Conservation (phyloP, 805 yeast species). For the Jamesozyma hellenica region DNA sequence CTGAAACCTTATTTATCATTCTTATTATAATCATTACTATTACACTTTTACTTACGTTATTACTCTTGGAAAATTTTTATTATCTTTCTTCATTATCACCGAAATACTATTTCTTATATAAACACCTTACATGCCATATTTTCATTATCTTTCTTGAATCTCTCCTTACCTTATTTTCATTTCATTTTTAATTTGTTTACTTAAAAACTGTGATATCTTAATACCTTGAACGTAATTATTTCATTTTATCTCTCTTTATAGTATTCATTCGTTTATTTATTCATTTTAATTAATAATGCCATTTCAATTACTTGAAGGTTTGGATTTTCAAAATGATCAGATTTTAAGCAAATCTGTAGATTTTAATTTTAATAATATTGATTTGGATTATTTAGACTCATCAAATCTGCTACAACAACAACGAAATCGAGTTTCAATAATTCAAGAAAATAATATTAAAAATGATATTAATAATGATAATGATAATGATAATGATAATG, state of each 20-base stretch:
- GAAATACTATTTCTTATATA: too few relatives aligned
- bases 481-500: neutral
- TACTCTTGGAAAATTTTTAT: too few relatives aligned
- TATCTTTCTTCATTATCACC: too few relatives aligned
- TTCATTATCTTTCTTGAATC: too few relatives aligned
- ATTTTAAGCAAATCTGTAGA: neutral
- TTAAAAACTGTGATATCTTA: too few relatives aligned
- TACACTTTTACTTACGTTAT: too few relatives aligned
- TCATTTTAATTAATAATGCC: neutral
- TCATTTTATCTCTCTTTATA: neutral
- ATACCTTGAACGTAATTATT: neutral
- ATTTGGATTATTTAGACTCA: neutral
- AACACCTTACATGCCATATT: too few relatives aligned
- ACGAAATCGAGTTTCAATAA: too few relatives aligned
- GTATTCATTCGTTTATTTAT: neutral
- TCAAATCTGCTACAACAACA: neutral
- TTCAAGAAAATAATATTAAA: neutral
- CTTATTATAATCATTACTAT: too few relatives aligned
- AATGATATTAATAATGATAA: neutral
- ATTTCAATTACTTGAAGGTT: slow-evolving; percentile 3
- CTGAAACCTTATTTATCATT: too few relatives aligned
- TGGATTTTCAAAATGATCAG: slow-evolving; percentile 1
- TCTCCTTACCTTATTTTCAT: too few relatives aligned
- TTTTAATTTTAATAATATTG: neutral
- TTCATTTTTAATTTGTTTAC: too few relatives aligned